Percentiles rank a stretch among this genome's conserved stretches.
Conservation (phyloP, 1,139 yeast species). For the Entelexis sorbosivorans region DNA sequence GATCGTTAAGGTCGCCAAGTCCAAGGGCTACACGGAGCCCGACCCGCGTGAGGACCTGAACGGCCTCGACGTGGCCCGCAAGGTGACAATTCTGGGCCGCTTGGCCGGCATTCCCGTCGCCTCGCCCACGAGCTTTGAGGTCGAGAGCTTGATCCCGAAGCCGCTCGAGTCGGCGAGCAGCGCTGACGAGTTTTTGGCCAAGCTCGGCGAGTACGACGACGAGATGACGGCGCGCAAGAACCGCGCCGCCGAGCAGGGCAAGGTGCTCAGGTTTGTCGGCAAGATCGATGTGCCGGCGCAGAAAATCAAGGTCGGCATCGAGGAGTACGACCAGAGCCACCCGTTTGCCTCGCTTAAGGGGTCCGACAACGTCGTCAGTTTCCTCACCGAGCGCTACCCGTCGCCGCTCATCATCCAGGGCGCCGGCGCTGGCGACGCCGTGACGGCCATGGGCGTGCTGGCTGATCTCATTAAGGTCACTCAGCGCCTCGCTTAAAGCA, state of each 20-base stretch:
- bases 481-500: constrained; percentile 41
- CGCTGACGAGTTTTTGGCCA: constrained; percentile 66
- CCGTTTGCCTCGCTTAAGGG: constrained; percentile 95
- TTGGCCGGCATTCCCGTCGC: constrained; percentile 75
- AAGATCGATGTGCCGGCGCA: constrained; percentile 60
- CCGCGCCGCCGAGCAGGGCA: constrained; percentile 69
- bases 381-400: constrained; percentile 80
- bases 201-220: constrained; percentile 70
- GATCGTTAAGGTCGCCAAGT: constrained; percentile 76
- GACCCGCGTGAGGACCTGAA: constrained; percentile 98
- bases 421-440: constrained; percentile 97
- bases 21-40: constrained; percentile 94
- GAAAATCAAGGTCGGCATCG: constrained; percentile 58
- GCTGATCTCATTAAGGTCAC: constrained; percentile 88
- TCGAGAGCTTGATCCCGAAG: constrained; percentile 82
- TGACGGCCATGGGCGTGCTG: constrained; percentile 95
- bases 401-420: constrained; percentile 94
- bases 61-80: constrained; percentile 96
- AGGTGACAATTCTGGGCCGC: constrained; percentile 90
- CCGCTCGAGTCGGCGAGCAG: constrained; percentile 63
- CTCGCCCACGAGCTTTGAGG: constrained; percentile 94
- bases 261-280: constrained; percentile 90
- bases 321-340: constrained; percentile 66
- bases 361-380: constrained; percentile 87
- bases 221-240: constrained; percentile 67